Evolutionary conservation across 225 moss, liverwort and hornwort species (phyloP).

Genomic region (Anthoceros angustus): DNA sequence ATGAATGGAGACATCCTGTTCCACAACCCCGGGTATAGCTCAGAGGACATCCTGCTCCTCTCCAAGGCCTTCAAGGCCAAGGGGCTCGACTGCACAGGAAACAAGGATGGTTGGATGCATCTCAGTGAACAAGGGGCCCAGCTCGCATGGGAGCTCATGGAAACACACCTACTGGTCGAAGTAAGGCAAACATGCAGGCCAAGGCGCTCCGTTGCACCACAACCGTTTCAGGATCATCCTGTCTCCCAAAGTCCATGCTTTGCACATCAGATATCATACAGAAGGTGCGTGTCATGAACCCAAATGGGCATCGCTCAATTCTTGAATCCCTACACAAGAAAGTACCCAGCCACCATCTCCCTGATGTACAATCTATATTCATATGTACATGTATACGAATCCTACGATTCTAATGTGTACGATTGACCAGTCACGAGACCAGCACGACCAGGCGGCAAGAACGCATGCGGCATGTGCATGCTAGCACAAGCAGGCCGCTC

Average conservation of each 20-base stretch:
- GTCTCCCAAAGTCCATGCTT: too few species aligned
- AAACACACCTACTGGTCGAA: neutral
- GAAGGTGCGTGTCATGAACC: too few species aligned
- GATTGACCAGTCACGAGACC: too few species aligned
- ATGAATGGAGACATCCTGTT: constrained; percentile 57
- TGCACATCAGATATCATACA: too few species aligned
- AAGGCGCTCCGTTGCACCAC: neutral
- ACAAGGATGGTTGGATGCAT: constrained; percentile 20
- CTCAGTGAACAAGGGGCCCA: neutral
- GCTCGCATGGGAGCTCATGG: neutral
- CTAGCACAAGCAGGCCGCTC: too few species aligned
- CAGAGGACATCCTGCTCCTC: constrained; percentile 64
- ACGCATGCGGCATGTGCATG: too few species aligned
- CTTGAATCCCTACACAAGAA: neutral
- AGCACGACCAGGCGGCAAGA: too few species aligned
- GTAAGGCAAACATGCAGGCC: neutral
- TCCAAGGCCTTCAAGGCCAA: constrained; percentile 60
- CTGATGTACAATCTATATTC: too few species aligned
- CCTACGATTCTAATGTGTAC: too few species aligned
- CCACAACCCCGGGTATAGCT: constrained; percentile 46
- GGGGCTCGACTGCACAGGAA: constrained; percentile 56
- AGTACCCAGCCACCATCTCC: neutral
- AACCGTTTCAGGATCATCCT: too few species aligned
- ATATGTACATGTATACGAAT: too few species aligned
- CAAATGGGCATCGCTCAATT: neutral